Evolutionary conservation across 192 early-diverging fungal genomes (phyloP).

Genomic region (Spizellomyces sp.): DNA sequence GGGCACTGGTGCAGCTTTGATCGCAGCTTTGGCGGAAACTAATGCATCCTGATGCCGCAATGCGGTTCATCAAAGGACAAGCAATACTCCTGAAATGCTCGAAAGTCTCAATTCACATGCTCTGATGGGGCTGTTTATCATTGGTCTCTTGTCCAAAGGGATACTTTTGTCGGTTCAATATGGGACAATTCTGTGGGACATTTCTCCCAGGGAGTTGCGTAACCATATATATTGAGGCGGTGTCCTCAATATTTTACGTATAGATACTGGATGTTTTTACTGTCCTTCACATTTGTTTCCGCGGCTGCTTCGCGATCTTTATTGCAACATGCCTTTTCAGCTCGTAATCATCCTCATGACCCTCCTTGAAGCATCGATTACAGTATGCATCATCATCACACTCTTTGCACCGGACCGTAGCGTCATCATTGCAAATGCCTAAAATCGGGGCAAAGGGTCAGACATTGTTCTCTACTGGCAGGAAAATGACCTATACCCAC

Average conservation of each 20-base stretch:
- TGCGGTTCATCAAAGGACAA: no score
- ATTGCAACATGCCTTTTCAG: slow-evolving; percentile 34
- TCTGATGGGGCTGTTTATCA: no score
- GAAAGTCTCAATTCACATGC: no score
- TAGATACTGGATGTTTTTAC: no score
- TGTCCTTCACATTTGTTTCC: no score
- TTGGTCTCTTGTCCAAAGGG: no score
- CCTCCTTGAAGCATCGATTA: slow-evolving; percentile 54
- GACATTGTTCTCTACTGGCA: not conserved
- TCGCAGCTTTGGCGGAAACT: slow-evolving; percentile 32
- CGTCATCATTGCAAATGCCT: slow-evolving; percentile 67
- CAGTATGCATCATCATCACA: slow-evolving; percentile 68
- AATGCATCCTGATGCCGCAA: not conserved
- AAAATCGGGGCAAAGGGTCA: slow-evolving; percentile 2
- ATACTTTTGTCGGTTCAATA: no score
- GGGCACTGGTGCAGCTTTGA: slow-evolving; percentile 61
- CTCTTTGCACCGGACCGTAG: slow-evolving; percentile 54
- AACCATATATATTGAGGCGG: no score
- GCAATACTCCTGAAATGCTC: no score
- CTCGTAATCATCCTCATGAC: slow-evolving; percentile 47
- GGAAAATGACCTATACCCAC: slow-evolving; percentile 20
- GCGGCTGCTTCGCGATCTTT: slow-evolving; percentile 5
- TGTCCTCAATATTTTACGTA: no score
- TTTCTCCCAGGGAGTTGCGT: no score
- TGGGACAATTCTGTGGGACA: no score